A percentile compares a stretch with the other conserved stretches of the same genome.
Evolutionary conservation across 192 early-diverging fungal species (phyloP).

Genomic region (Coemansia sp.): DNA sequence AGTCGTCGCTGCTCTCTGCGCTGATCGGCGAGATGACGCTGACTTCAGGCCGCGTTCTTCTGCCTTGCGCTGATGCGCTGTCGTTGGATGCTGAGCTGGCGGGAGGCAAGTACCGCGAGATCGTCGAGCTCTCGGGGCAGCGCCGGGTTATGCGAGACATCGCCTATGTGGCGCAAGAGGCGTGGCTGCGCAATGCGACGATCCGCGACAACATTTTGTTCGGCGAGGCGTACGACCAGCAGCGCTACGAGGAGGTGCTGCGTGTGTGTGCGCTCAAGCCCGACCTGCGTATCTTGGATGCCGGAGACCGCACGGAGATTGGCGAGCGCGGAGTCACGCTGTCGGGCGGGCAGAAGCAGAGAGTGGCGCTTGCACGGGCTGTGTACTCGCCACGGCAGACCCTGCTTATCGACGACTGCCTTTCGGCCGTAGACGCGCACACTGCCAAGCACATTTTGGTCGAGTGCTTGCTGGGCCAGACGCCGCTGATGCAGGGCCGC

Average conservation of each 20-base stretch:
- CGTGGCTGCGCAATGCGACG: constrained; percentile 74
- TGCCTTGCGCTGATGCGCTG: constrained; percentile 33
- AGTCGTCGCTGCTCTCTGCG: constrained; percentile 78
- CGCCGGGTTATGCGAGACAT: constrained; percentile 59
- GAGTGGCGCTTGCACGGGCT: constrained; percentile 85
- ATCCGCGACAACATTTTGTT: constrained; percentile 89
- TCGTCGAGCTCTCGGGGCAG: constrained; percentile 38
- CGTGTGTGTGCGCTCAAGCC: constrained; percentile 80
- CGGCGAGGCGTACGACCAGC: constrained; percentile 69
- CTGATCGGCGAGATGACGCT: constrained; percentile 81
- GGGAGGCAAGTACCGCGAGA: constrained; percentile 14
- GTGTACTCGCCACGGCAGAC: constrained; percentile 70
- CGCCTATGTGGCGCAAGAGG: constrained; percentile 87
- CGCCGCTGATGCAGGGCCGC: constrained; percentile 69
- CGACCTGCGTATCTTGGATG: constrained; percentile 82
- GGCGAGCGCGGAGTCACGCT: constrained; percentile 88
- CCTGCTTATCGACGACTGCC: constrained; percentile 84
- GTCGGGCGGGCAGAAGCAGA: constrained; percentile 86
- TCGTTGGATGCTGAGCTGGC: constrained; percentile 8
- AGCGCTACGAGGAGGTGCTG: constrained; percentile 79
- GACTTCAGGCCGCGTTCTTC: constrained; percentile 30
- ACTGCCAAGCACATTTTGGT: constrained; percentile 85
- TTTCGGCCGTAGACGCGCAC: constrained; percentile 95
- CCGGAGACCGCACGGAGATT: constrained; percentile 91
- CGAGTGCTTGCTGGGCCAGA: constrained; percentile 66